Evolutionary conservation across 179 eudicot genomes (phyloP).

Genomic region (Silene vulgaris): DNA sequence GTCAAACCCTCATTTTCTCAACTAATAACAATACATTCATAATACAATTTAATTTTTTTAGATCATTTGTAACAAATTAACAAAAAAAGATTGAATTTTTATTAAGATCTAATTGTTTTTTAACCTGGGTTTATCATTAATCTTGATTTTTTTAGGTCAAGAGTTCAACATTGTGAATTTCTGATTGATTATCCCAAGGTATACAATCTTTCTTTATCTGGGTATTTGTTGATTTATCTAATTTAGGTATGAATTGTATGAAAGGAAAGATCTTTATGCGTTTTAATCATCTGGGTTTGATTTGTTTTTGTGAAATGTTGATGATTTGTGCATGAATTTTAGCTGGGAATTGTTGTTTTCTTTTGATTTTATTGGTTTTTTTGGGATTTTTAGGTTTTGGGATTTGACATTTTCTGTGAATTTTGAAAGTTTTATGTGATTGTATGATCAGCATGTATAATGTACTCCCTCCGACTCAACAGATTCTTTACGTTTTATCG

Average conservation of each 20-base stretch:
- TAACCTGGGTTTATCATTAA: conserved; percentile 18
- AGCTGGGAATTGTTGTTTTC: conserved; percentile 18
- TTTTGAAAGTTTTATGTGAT: background rate
- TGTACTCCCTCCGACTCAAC: background rate
- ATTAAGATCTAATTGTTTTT: conserved; percentile 21
- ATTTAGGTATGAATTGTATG: background rate
- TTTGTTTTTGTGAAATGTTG: conserved; percentile 12
- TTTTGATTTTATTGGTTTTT: background rate
- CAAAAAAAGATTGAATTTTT: conserved; percentile 5
- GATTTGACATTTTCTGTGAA: background rate
- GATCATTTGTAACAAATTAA: conserved; percentile 21
- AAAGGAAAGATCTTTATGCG: conserved; percentile 15
- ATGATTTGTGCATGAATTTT: background rate
- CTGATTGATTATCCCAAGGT: conserved; percentile 23
- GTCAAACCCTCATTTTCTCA: conserved; percentile 15
- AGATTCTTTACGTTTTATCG: background rate
- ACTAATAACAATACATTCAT: background rate
- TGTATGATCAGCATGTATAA: conserved; percentile 3
- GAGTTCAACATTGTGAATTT: conserved; percentile 22
- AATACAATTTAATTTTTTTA: background rate
- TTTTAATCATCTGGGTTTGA: conserved; percentile 25
- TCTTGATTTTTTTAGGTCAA: conserved; percentile 13
- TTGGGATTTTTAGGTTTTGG: conserved; percentile 8
- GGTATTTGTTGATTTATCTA: background rate
- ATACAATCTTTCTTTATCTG: conserved; percentile 3